phyloP scores from a whole-genome alignment of 768 basidiomycete species.

The Leccinellum rugosiceps region DNA sequence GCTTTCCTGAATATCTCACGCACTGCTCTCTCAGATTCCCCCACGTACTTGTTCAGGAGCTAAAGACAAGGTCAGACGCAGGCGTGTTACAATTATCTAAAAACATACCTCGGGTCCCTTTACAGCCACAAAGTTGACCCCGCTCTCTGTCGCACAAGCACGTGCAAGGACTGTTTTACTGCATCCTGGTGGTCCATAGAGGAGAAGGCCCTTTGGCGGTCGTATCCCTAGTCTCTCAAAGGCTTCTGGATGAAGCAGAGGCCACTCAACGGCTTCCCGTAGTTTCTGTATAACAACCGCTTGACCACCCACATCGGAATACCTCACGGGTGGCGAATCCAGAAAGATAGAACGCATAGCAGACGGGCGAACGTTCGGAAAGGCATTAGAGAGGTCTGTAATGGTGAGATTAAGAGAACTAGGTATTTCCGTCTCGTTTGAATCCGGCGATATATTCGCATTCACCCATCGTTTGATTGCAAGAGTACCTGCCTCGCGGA shows the following conservation, averaged over 20 bases:
- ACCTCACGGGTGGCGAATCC: conserved; percentile 78
- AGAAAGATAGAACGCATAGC: conserved; percentile 93
- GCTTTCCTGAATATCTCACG: conserved; percentile 96
- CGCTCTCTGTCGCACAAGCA: conserved; percentile 90
- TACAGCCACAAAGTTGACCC: conserved; percentile 93
- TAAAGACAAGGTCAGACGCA: conserved; percentile 31
- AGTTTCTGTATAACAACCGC: conserved; percentile 76
- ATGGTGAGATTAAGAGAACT: conserved; percentile 44
- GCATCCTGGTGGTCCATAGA: conserved; percentile 97
- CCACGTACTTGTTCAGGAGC: conserved; percentile 95
- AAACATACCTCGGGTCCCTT: conserved; percentile 89
- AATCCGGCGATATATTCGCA: conserved; percentile 5
- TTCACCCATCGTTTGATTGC: conserved; percentile 84
- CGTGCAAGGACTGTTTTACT: conserved; percentile 93
- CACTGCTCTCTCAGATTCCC: conserved; percentile 93
- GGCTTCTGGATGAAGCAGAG: conserved; percentile 78
- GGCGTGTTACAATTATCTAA: not conserved
- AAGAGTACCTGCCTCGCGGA: conserved; percentile 88
- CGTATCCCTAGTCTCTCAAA: conserved; percentile 85
- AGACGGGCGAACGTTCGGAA: conserved; percentile 83
- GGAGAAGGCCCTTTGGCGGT: conserved; percentile 84
- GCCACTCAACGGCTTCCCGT: conserved; percentile 94
- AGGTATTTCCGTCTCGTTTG: conserved; percentile 6
- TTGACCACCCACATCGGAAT: conserved; percentile 91
- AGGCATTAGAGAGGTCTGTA: conserved; percentile 63